Evolutionary conservation across 2,329 filamentous ascomycete genomes (phyloP).

Genomic region (Pezicula neosporulosa): DNA sequence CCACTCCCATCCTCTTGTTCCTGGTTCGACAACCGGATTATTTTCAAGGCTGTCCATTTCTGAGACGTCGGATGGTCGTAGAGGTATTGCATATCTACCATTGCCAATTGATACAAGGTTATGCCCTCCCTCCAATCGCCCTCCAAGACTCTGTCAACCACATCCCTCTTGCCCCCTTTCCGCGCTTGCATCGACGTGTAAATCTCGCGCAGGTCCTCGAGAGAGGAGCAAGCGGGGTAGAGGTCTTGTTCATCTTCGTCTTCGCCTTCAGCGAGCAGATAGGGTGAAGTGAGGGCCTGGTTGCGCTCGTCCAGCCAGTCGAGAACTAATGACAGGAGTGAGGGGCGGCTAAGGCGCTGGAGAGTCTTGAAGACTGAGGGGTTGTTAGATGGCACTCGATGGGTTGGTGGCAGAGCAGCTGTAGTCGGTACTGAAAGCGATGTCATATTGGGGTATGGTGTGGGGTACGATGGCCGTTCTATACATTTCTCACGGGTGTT

Average conservation of each 20-base stretch:
- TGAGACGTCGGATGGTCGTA: slow-evolving; percentile 62
- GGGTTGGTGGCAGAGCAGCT: slow-evolving; percentile 65
- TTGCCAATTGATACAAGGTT: slow-evolving; percentile 63
- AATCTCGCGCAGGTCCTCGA: slow-evolving; percentile 62
- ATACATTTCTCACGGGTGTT: neutral
- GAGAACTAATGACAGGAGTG: slow-evolving; percentile 68
- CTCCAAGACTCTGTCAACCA: slow-evolving; percentile 60
- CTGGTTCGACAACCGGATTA: slow-evolving; percentile 45
- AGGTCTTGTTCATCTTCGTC: slow-evolving; percentile 61
- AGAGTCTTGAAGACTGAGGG: slow-evolving; percentile 63
- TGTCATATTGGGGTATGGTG: slow-evolving; percentile 9
- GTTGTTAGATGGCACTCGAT: slow-evolving; percentile 65
- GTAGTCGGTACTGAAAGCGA: slow-evolving; percentile 65
- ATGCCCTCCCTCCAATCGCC: slow-evolving; percentile 67
- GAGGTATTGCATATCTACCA: slow-evolving; percentile 64
- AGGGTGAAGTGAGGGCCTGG: slow-evolving; percentile 55
- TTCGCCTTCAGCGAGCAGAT: slow-evolving; percentile 48
- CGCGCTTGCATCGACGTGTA: slow-evolving; percentile 58
- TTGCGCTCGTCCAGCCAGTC: slow-evolving; percentile 74
- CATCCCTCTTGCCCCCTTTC: slow-evolving; percentile 60
- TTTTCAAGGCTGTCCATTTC: slow-evolving; percentile 61
- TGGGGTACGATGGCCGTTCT: neutral
- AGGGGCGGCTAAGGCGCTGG: slow-evolving; percentile 65
- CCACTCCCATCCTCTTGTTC: slow-evolving; percentile 36
- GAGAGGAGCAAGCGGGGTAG: slow-evolving; percentile 63